These are phyloP conservation scores for Myxozyma mucilagina DNA, from an alignment of 805 yeast genomes.

Conservation along the genomic window DNA sequence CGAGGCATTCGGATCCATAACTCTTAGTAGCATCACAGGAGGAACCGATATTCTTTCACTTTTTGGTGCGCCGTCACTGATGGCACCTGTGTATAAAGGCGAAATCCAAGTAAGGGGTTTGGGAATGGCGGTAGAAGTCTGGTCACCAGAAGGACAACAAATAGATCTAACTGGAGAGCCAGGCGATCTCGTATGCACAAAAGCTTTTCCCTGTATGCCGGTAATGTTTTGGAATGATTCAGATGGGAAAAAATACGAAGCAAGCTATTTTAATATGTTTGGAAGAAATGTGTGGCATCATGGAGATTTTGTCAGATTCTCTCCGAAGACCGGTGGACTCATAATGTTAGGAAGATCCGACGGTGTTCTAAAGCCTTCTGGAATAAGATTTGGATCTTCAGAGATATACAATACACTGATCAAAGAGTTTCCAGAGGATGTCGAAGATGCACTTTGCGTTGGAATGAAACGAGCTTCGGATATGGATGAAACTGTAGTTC, in stretches of 20 bases:
- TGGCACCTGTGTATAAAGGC: constrained; percentile 32
- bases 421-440: constrained; percentile 22
- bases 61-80: constrained; percentile 33
- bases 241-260: constrained; percentile 22
- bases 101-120: constrained; percentile 34
- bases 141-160: constrained; percentile 26
- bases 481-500: constrained; percentile 31
- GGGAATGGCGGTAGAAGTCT: constrained; percentile 35
- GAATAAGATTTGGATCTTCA: constrained; percentile 34
- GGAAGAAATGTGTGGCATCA: constrained; percentile 33
- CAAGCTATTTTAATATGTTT: constrained; percentile 31
- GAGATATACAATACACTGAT: constrained; percentile 33
- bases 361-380: constrained; percentile 34
- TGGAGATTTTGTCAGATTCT: constrained; percentile 31
- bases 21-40: constrained; percentile 34
- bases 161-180: constrained; percentile 22
- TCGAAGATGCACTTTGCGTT: constrained; percentile 34
- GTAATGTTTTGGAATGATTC: constrained; percentile 33
- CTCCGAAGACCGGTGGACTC: constrained; percentile 30
- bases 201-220: constrained; percentile 35
- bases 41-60: constrained; percentile 35
- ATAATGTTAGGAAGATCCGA: constrained; percentile 35
- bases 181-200: constrained; percentile 33
- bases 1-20: constrained; percentile 25
- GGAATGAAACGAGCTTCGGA: constrained; percentile 31